Evolutionary conservation across 2,329 filamentous ascomycete species (phyloP), one percentile per base, ranked within the genome.

Genomic region (Ceratocystis huliohia): DNA sequence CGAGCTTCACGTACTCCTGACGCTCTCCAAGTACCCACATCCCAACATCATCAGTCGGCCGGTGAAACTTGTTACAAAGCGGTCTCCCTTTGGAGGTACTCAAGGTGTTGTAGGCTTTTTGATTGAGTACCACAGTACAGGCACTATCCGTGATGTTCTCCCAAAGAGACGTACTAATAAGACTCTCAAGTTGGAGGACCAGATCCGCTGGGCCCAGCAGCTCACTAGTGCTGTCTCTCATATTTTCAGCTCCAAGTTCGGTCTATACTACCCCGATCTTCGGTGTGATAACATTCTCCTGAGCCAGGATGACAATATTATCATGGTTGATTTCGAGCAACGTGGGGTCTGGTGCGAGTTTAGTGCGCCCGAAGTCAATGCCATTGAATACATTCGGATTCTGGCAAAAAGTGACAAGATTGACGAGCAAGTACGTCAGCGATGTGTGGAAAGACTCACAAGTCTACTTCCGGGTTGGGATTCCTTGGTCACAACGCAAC

Each of bases 291-390:
- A 85, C 69, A 76, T 85, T 44, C 79, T 85, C 2, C 73, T 84
- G 15, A 80, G 81, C 0, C 75, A 75, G 25, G 70, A 74, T 0
- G 74, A 74, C 22, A 77, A 84, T 65, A 73, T 79, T 8, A 71
- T 85, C 70, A 80, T 86, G 78, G 78, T 85, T 3, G 83, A 86
- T 69, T 84, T 86, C 70, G 83, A 86, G 73, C 83, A 85, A 72
- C 78, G 83, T 41, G 83, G 83, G 6, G 82, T 84, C 1, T 85
- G 83, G 83, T 83, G 80, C 72, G 81, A 84, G 71, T 85, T 85
- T 72, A 80, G 80, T 1, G 77, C 83, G 0, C 83, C 83, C 0
- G 83, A 86, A 71, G 79, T 85, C 68, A 84, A 84, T 70, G 79
- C 80, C 33, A 74, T 85, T 61, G 82, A 85, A 70, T 84, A 83